phyloP scores from a whole-genome alignment of 2,329 filamentous ascomycete genomes.

The Claviceps sorghi region DNA sequence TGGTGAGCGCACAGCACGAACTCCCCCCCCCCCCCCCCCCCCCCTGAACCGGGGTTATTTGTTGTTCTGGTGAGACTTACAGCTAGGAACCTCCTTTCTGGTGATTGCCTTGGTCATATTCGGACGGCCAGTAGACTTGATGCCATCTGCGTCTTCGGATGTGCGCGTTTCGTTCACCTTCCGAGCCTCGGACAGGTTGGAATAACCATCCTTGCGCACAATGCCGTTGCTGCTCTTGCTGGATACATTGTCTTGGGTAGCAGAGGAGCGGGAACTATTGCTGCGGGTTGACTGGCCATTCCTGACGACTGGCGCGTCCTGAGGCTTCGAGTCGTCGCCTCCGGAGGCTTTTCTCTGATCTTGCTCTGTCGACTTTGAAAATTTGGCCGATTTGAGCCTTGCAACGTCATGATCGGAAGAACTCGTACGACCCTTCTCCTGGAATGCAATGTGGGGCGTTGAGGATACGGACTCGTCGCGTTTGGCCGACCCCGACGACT shows the following conservation, averaged over 20 bases:
- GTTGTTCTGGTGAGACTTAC: too few species aligned
- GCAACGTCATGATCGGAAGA: slow-evolving; percentile 46
- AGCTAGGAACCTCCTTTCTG: slow-evolving; percentile 50
- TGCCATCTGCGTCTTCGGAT: slow-evolving; percentile 42
- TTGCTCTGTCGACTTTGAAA: slow-evolving; percentile 25
- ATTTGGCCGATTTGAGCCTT: slow-evolving; percentile 35
- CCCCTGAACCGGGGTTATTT: too few species aligned
- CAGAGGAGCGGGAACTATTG: slow-evolving; percentile 26
- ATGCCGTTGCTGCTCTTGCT: slow-evolving; percentile 21
- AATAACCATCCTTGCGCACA: slow-evolving; percentile 12
- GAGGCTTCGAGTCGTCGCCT: slow-evolving; percentile 53
- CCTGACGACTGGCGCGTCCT: slow-evolving; percentile 61
- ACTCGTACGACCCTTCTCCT: slow-evolving; percentile 55
- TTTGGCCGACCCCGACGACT: slow-evolving; percentile 28
- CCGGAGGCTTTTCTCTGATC: slow-evolving; percentile 15
- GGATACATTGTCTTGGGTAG: slow-evolving; percentile 21
- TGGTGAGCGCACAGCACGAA: background rate
- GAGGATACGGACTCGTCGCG: slow-evolving; percentile 36
- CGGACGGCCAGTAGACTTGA: slow-evolving; percentile 24
- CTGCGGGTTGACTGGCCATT: slow-evolving; percentile 28
- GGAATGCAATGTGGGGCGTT: slow-evolving; percentile 83
- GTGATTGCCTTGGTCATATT: slow-evolving; percentile 36
- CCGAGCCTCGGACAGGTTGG: slow-evolving; percentile 14
- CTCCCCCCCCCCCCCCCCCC: background rate
- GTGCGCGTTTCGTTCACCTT: slow-evolving; percentile 32